Conservation (phyloP, 2,329 filamentous ascomycete species). For the Immersiporthe knoxdaviesiana region DNA sequence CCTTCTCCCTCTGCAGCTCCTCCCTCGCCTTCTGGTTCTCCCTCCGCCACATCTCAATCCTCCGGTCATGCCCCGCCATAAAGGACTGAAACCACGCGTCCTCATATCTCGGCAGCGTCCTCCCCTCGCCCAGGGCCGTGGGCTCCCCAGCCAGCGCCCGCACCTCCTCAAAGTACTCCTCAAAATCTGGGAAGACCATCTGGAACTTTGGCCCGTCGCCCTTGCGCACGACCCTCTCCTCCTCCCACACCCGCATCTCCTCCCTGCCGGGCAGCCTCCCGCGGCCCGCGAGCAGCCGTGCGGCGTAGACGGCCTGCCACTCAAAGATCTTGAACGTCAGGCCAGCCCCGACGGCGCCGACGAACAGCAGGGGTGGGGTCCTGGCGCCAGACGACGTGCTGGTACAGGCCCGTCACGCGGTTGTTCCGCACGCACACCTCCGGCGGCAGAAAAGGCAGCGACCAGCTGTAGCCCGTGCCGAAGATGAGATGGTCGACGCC, state of each 20-base stretch:
- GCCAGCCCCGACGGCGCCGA: slow-evolving; percentile 60
- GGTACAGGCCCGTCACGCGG: slow-evolving; percentile 58
- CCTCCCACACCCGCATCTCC: slow-evolving; percentile 61
- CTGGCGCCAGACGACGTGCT: slow-evolving; percentile 58
- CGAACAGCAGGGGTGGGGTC: slow-evolving; percentile 61
- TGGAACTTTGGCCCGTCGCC: slow-evolving; percentile 63
- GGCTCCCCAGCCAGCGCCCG: slow-evolving; percentile 52
- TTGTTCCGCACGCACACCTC: slow-evolving; percentile 57
- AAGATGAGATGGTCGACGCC: slow-evolving; percentile 67
- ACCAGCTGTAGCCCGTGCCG: slow-evolving; percentile 69
- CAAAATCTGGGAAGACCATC: slow-evolving; percentile 63
- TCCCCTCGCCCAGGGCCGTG: slow-evolving; percentile 46
- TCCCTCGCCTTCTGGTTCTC: slow-evolving; percentile 47
- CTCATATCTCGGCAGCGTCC: slow-evolving; percentile 49
- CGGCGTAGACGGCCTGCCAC: slow-evolving; percentile 67
- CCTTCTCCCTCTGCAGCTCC: slow-evolving; percentile 17
- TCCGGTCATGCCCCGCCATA: slow-evolving; percentile 56
- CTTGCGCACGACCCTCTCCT: slow-evolving; percentile 52
- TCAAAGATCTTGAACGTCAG: slow-evolving; percentile 72
- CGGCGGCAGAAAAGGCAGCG: slow-evolving; percentile 62
- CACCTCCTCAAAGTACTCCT: slow-evolving; percentile 65
- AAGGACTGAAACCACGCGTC: slow-evolving; percentile 54
- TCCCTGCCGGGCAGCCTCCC: slow-evolving; percentile 51
- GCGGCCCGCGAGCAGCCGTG: slow-evolving; percentile 60
- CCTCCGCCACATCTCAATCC: slow-evolving; percentile 62